Base-by-base conservation (phyloP, 2,329 filamentous ascomycete species). In the Fusarium nisikadoi region DNA sequence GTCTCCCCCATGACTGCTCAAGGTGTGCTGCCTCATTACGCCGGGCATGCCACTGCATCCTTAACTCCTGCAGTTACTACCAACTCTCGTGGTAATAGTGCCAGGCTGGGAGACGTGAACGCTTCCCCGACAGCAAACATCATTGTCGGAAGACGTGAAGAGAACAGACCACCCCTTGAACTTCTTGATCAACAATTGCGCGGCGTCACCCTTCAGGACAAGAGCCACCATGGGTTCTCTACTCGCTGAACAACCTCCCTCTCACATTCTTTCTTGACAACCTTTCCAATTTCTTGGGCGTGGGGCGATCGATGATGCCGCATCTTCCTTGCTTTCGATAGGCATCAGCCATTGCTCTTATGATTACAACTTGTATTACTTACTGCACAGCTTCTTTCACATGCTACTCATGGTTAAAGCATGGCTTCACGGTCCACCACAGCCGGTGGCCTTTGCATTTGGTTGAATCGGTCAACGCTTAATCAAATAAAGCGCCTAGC, bases 1-100 rank as follows among this genome's bases (percentile, higher is more conserved):
- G 79, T 89, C 52, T 87, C 86, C 6, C 85, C 87, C 7, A 86
- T 84, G 47, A 89, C 86, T 17, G 87, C 85, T 12, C 86, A 85
- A 33, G 87, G 86, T n/a, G 83, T 86, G 46, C 78, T 89, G 49
- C 87, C 87, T 20, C 85, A 87, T 36, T 88, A 87, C 62, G 78
- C 82, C 14, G 86, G 87, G 23, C 81, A 88, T 73, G 87, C 87
- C 27, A 85, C 86, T 14, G 86, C 86, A 27, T 87, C 85, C 50
- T 80, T 87, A 25, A 80, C 82, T 14, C 85, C 86, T 20, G 77
- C 83, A 27, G 82, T 85, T 52, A 78, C 80, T 29, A 73, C 75
- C 29, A 79, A 82, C 46, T 72, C 79, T 55, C 81, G 81, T 53
- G 60, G 60, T 20, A 74, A 78, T 16, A 68, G 69, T 19, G 61